phyloP scores from a whole-genome alignment of 352 stramenopile species.

The Phytophthora sp. region DNA sequence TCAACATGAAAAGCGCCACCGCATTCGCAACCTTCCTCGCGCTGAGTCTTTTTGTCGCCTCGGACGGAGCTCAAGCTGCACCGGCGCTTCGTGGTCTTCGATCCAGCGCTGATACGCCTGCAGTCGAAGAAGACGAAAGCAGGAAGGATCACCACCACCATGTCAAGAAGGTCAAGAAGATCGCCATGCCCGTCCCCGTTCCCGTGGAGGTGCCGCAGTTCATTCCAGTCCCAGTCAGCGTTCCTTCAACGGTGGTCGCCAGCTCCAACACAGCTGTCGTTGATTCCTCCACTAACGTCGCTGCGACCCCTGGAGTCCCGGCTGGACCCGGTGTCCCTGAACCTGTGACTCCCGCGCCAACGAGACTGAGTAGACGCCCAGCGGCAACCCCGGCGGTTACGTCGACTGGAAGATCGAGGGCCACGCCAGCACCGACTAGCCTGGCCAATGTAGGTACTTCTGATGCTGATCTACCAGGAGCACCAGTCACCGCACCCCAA shows the following conservation, averaged over 20 bases:
- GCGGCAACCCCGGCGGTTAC: conserved; percentile 23
- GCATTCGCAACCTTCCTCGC: conserved; percentile 19
- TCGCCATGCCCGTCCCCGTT: no score
- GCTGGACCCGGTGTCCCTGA: conserved; percentile 9
- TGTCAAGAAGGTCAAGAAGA: no score
- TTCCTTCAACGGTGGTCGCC: no score
- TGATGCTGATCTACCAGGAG: conserved; percentile 6
- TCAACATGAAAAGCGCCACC: conserved; percentile 18
- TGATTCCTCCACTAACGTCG: conserved; percentile 4
- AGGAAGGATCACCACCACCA: conserved; percentile 18
- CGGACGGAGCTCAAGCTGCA: conserved; percentile 2
- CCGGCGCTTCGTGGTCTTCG: conserved; percentile 12
- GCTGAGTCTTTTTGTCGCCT: conserved; percentile 13
- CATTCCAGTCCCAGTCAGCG: no score
- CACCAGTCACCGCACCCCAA: no score
- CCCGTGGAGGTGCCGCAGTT: conserved; percentile 34
- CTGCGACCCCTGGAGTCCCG: no score
- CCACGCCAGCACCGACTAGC: conserved; percentile 29
- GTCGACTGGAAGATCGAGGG: conserved; percentile 1
- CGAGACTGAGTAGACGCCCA: conserved; percentile 15
- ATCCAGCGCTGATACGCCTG: background rate
- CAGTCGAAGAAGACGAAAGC: conserved; percentile 18
- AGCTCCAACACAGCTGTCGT: conserved; percentile 32
- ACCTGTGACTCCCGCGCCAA: conserved; percentile 25
- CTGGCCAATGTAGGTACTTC: background rate